phyloP scores from a whole-genome alignment of 305 asterid genomes.

The Fraxinus sp. region DNA sequence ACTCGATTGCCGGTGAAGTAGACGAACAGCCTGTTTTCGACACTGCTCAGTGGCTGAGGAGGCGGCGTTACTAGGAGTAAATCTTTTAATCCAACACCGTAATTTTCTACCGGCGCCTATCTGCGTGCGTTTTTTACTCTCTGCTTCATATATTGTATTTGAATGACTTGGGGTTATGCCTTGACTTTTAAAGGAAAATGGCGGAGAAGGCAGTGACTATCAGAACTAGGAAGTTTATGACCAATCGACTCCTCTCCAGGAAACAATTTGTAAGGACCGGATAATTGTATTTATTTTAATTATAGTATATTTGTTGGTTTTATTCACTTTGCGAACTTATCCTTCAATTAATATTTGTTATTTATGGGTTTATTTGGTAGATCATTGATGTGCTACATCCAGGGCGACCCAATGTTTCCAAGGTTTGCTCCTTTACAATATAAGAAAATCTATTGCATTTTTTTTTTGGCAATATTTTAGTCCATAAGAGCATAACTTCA shows the following conservation, averaged over 20 bases:
- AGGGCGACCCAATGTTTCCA: slow-evolving; percentile 66
- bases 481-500: neutral
- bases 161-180: neutral
- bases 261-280: slow-evolving; percentile 55
- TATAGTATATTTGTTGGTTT: neutral
- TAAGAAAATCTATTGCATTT: neutral
- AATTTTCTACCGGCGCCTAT: neutral
- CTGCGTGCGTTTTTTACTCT: neutral
- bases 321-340: neutral
- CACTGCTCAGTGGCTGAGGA: neutral
- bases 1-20: neutral
- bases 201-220: slow-evolving; percentile 66
- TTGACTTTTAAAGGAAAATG: slow-evolving; percentile 41
- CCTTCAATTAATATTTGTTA: neutral
- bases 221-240: slow-evolving; percentile 70
- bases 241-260: slow-evolving; percentile 65
- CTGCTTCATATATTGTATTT: neutral
- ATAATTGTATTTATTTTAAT: neutral
- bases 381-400: slow-evolving; percentile 64
- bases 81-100: slow-evolving; percentile 18
- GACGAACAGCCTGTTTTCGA: slow-evolving; percentile 12
- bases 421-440: slow-evolving; percentile 34
- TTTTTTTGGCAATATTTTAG: neutral
- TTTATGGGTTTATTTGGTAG: slow-evolving; percentile 24
- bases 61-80: slow-evolving; percentile 23